Conservation (phyloP, 805 yeast genomes). For the Yamadazyma ubonensis region DNA sequence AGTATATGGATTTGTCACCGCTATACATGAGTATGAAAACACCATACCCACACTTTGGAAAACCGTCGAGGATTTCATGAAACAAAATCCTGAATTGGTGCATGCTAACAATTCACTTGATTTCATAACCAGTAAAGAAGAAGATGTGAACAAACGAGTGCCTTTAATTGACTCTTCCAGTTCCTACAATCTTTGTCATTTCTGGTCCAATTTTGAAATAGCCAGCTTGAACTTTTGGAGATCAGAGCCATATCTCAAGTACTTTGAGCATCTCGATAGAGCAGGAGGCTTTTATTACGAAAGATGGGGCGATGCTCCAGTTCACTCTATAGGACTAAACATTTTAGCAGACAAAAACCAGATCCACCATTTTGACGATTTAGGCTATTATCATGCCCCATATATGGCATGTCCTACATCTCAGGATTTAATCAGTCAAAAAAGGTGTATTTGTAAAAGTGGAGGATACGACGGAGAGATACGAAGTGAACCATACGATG, state of each 20-base stretch:
- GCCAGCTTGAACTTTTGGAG: slow-evolving; percentile 52
- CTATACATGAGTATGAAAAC: slow-evolving; percentile 52
- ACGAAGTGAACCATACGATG: slow-evolving; percentile 34
- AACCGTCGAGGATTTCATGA: slow-evolving; percentile 46
- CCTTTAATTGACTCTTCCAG: slow-evolving; percentile 23
- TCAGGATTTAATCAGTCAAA: slow-evolving; percentile 28
- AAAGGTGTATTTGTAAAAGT: slow-evolving; percentile 39
- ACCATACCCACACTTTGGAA: slow-evolving; percentile 55
- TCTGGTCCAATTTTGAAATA: slow-evolving; percentile 65
- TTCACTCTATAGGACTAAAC: slow-evolving; percentile 39
- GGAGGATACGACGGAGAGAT: slow-evolving; percentile 16
- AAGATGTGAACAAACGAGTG: slow-evolving; percentile 22
- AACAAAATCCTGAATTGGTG: slow-evolving; percentile 42
- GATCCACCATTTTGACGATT: slow-evolving; percentile 45
- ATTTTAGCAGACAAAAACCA: slow-evolving; percentile 34
- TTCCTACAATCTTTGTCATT: slow-evolving; percentile 56
- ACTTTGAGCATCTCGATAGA: slow-evolving; percentile 46
- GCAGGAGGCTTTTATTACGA: slow-evolving; percentile 57
- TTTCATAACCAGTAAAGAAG: slow-evolving; percentile 47
- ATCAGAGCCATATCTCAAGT: slow-evolving; percentile 43
- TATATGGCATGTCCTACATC: slow-evolving; percentile 42
- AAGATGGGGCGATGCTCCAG: slow-evolving; percentile 60
- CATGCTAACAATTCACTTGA: slow-evolving; percentile 48
- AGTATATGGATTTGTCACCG: slow-evolving; percentile 50
- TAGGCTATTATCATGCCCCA: slow-evolving; percentile 45